A percentile compares a stretch with the other conserved stretches of the same genome.
These are phyloP conservation scores for Croton setiger DNA, from an alignment of 441 rosid genomes.

Conservation along the genomic window DNA sequence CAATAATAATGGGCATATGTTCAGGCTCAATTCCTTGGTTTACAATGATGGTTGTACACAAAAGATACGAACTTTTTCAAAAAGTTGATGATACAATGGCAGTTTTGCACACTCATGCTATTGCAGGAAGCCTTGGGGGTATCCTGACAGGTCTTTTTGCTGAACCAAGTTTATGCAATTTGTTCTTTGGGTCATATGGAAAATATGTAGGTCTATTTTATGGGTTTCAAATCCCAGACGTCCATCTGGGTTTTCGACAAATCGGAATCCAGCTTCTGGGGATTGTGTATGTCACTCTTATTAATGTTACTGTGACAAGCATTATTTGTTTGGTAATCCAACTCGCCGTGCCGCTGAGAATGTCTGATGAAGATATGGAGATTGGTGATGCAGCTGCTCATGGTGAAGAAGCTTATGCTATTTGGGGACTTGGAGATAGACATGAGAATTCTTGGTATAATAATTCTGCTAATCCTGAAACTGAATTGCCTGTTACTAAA, in stretches of 20 bases:
- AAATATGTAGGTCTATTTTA: constrained; percentile 41
- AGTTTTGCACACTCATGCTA: constrained; percentile 51
- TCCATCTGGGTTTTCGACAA: constrained; percentile 31
- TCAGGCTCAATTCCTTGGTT: constrained; percentile 62
- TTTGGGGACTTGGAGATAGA: constrained; percentile 33
- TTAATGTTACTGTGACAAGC: constrained; percentile 38
- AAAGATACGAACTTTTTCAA: constrained; percentile 40
- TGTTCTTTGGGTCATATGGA: constrained; percentile 18
- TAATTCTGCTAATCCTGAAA: background rate
- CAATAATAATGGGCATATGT: constrained; percentile 48
- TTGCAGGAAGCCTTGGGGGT: constrained; percentile 53
- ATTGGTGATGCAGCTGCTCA: constrained; percentile 53
- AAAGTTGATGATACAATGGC: constrained; percentile 62
- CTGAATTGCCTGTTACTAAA: constrained; percentile 23
- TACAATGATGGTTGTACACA: constrained; percentile 57
- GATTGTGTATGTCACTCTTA: constrained; percentile 24
- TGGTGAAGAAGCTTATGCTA: constrained; percentile 51
- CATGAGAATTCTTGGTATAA: constrained; percentile 14
- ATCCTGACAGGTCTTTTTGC: constrained; percentile 44
- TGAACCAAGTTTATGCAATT: constrained; percentile 35
- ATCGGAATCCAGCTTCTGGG: constrained; percentile 45
- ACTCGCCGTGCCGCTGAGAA: constrained; percentile 40
- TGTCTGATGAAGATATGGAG: constrained; percentile 56
- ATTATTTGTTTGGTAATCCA: constrained; percentile 36
- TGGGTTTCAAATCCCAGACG: constrained; percentile 29